These are phyloP conservation scores for Skeletonema grethae DNA, from an alignment of 108 stramenopile genomes.

Conservation along the genomic window DNA sequence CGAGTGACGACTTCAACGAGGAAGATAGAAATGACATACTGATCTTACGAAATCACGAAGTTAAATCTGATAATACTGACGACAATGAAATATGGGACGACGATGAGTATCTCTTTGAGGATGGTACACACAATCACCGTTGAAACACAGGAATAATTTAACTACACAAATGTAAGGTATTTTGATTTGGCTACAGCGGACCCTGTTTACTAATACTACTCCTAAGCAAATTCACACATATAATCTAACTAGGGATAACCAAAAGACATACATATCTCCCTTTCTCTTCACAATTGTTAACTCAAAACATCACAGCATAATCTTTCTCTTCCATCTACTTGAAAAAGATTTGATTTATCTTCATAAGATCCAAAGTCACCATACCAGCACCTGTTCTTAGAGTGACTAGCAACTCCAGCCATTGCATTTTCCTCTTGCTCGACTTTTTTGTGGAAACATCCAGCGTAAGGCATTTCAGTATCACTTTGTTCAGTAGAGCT, in stretches of 20 bases:
- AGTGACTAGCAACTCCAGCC: no score
- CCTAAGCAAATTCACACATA: no score
- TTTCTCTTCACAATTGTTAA: no score
- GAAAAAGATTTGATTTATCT: not conserved
- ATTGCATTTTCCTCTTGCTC: no score
- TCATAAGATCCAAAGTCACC: not conserved
- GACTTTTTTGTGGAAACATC: not conserved
- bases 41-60: constrained; percentile 60
- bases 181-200: no score
- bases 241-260: no score
- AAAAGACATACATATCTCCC: no score
- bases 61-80: not conserved
- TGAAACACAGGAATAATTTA: not conserved
- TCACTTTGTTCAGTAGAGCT: not conserved
- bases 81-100: constrained; percentile 52
- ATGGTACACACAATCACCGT: constrained; percentile 53
- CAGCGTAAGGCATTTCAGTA: not conserved
- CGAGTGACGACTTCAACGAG: constrained; percentile 30
- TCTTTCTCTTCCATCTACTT: not conserved
- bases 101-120: constrained; percentile 54
- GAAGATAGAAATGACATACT: constrained; percentile 73
- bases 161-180: no score
- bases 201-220: no score
- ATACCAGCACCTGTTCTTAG: not conserved
- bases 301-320: not conserved